Conservation (phyloP, 129 eudicot genomes). For the Pseudognaphalium luteoalbum region DNA sequence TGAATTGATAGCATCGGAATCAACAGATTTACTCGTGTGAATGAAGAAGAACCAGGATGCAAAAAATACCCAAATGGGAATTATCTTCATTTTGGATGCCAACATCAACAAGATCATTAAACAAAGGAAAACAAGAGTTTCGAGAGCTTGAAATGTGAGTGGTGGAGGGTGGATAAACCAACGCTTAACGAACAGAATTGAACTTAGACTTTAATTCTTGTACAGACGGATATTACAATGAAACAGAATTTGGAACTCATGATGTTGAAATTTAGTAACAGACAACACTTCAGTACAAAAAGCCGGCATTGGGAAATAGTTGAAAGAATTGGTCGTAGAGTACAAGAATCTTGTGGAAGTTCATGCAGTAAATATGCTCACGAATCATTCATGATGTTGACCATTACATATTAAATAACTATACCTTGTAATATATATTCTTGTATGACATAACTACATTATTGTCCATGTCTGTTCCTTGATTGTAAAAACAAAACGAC, state of each 20-base stretch:
- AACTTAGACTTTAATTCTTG: conserved; percentile 15
- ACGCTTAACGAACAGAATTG: conserved; percentile 16
- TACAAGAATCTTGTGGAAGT: conserved; percentile 35
- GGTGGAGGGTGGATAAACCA: conserved; percentile 17
- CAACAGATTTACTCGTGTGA: conserved; percentile 37
- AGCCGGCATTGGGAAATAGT: conserved; percentile 38
- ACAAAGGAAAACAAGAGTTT: conserved; percentile 1
- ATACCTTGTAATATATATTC: conserved; percentile 28
- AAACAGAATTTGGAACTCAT: conserved; percentile 21
- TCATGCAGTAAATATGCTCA: conserved; percentile 39
- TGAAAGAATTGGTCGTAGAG: conserved; percentile 23
- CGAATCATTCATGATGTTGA: conserved; percentile 29
- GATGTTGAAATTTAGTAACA: conserved; percentile 20
- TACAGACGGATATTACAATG: conserved; percentile 33
- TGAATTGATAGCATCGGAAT: conserved; percentile 29
- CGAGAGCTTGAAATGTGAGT: conserved; percentile 17
- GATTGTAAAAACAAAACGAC: conserved; percentile 22
- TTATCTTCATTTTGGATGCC: conserved; percentile 40
- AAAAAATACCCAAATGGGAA: conserved; percentile 35
- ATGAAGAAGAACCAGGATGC: conserved; percentile 34
- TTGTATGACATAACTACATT: conserved; percentile 24
- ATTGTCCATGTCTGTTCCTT: conserved; percentile 17
- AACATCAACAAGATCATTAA: conserved; percentile 17
- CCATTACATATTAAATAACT: neutral
- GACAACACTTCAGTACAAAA: conserved; percentile 29